Evolutionary conservation across 768 basidiomycete genomes (phyloP).

Genomic region (Pulveroboletus sp.): DNA sequence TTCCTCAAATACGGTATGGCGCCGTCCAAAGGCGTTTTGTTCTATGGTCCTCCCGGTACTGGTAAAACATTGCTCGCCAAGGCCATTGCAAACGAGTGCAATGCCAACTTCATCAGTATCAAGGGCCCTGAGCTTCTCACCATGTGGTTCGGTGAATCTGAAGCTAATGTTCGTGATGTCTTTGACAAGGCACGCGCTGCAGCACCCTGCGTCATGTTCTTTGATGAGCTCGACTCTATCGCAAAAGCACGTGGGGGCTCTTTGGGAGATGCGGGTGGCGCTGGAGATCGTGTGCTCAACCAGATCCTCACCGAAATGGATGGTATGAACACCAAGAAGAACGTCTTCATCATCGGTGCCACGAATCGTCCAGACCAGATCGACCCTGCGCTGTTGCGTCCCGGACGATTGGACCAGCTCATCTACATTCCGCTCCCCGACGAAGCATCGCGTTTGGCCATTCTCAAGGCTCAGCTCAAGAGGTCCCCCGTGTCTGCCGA

Average conservation of each 20-base stretch:
- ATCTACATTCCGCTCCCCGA: constrained; percentile 99
- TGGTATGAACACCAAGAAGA: constrained; percentile 98
- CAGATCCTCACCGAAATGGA: constrained; percentile 98
- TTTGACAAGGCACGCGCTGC: constrained; percentile 99
- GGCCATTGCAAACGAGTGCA: constrained; percentile 99
- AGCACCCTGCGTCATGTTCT: constrained; percentile 99
- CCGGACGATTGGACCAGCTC: constrained; percentile 97
- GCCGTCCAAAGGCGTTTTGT: constrained; percentile 97
- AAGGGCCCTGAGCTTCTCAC: constrained; percentile 98
- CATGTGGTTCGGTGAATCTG: constrained; percentile 99
- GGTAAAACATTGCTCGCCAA: constrained; percentile 99
- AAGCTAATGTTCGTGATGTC: constrained; percentile 98
- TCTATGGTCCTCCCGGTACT: constrained; percentile 99
- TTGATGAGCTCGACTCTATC: constrained; percentile 98
- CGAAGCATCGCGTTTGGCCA: constrained; percentile 85
- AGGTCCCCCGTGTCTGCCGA: constrained; percentile 82
- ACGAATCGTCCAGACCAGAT: constrained; percentile 97
- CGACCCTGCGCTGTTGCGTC: constrained; percentile 87
- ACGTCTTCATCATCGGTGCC: constrained; percentile 97
- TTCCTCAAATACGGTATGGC: constrained; percentile 99
- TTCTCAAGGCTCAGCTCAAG: constrained; percentile 87
- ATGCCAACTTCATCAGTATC: constrained; percentile 99
- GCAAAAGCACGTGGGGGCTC: constrained; percentile 91
- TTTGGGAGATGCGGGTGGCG: constrained; percentile 89
- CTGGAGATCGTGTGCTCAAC: constrained; percentile 96